phyloP scores from a whole-genome alignment of 495 filamentous ascomycete species.

The Recurvomyces mirabilis region DNA sequence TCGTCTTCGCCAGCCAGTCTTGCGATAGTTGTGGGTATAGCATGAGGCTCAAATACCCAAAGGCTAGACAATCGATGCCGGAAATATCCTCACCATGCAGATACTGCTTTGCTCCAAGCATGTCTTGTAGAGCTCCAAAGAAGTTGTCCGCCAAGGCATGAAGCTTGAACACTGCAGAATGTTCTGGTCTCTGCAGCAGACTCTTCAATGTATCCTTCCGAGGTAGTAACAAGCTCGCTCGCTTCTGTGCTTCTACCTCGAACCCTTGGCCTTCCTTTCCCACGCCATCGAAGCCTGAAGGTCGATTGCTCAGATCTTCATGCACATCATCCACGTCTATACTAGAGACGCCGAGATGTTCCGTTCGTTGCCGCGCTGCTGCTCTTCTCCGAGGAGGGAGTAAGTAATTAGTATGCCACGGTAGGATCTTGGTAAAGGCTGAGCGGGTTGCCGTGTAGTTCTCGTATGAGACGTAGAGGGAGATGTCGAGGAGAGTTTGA shows the following conservation, averaged over 20 bases:
- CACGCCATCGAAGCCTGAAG: slow-evolving; percentile 4
- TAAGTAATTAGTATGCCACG: slow-evolving; percentile 74
- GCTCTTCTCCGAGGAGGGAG: slow-evolving; percentile 56
- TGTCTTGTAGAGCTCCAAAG: slow-evolving; percentile 54
- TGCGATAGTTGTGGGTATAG: slow-evolving; percentile 58
- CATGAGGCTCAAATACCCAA: slow-evolving; percentile 68
- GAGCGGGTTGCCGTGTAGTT: slow-evolving; percentile 73
- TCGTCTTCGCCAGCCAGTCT: slow-evolving; percentile 54
- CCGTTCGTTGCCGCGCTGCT: slow-evolving; percentile 57
- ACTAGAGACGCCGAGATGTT: slow-evolving; percentile 58
- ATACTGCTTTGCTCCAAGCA: slow-evolving; percentile 46
- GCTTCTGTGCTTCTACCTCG: slow-evolving; percentile 13
- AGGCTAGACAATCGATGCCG: slow-evolving; percentile 65
- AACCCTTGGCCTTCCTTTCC: slow-evolving; percentile 8
- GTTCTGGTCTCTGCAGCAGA: slow-evolving; percentile 25
- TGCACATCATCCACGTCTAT: slow-evolving; percentile 46
- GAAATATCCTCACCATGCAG: slow-evolving; percentile 43
- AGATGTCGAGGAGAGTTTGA: slow-evolving; percentile 28
- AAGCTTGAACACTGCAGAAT: slow-evolving; percentile 50
- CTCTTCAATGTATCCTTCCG: slow-evolving; percentile 25
- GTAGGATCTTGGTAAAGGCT: slow-evolving; percentile 61
- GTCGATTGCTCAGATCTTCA: slow-evolving; percentile 18
- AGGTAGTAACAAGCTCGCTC: slow-evolving; percentile 21
- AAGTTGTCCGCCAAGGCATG: slow-evolving; percentile 56
- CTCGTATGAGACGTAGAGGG: slow-evolving; percentile 72